Base-by-base conservation (phyloP, 1,139 yeast species). In the Wickerhamomyces sp. region DNA sequence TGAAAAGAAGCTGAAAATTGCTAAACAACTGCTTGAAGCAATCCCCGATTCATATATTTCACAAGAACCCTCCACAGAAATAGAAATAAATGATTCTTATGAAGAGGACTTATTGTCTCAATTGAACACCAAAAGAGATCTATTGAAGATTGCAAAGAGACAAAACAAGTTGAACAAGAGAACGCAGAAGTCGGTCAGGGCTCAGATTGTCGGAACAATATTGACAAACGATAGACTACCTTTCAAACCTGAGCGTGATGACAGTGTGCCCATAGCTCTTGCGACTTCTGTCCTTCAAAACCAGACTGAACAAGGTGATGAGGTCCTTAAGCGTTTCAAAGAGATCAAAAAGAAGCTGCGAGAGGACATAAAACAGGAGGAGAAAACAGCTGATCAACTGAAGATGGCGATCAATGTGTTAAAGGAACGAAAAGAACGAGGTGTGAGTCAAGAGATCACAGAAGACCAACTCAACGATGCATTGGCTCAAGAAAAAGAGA, bases 241-340 rank as follows among this genome's bases (percentile, higher is more conserved):
- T 0, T 42, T 48, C 27, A 40, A 42, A n/a, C 31, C 40, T 12
- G 54, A 47, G 35, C 44, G 58, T 18, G 56, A 53, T 15, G 58
- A 54, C 36, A 41, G 45, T 5, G 44, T 52, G n/a, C 53, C 50
- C n/a, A 42, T 49, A 4, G 38, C 50, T 0, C 16, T 51, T 35
- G 52, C 56, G 0, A 39, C 31, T n/a, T 32, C 34, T 2, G 45
- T 39, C 20, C 9, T 49, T 12, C 41, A 43, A n/a, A 35, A 38
- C 9, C 54, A 52, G 16, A 35, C 50, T 1, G 19, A 30, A 7
- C 45, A 50, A 32, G 34, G 46, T 22, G 31, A 37, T 20, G 33
- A 27, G 4, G 13, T 39, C 0, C 2, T 48, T 7, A 29, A 29
- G 5, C 7, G 4, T 8, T 31, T 47, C 9, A 9, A 25, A 6